Percentiles rank a stretch among this genome's conserved stretches.
These are phyloP conservation scores for Glycine soja DNA, from an alignment of 306 rosid species.

Conservation along the genomic window DNA sequence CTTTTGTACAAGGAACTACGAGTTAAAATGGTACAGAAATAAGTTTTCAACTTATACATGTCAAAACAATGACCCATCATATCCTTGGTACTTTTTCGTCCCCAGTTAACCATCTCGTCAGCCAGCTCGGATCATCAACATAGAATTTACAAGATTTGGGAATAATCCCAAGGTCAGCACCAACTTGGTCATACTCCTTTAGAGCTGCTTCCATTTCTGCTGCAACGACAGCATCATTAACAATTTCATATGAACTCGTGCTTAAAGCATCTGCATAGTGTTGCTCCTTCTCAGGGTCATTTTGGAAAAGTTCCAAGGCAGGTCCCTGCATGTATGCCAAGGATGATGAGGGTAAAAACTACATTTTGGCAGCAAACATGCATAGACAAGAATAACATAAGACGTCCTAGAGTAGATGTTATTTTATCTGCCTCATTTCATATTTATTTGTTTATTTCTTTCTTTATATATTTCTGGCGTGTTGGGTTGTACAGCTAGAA, in stretches of 20 bases:
- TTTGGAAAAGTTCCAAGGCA: conserved; percentile 68
- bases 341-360: not conserved
- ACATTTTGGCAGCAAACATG: not conserved
- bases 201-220: conserved; percentile 88
- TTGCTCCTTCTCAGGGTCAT: conserved; percentile 73
- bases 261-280: conserved; percentile 73
- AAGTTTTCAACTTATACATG: conserved; percentile 27
- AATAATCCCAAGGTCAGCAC: conserved; percentile 82
- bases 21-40: conserved; percentile 32
- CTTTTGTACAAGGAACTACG: conserved; percentile 32
- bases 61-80: conserved; percentile 43
- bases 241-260: conserved; percentile 61
- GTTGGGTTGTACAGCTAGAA: not conserved
- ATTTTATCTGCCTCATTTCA: not conserved
- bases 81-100: conserved; percentile 71
- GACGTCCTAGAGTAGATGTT: not conserved
- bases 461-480: not conserved
- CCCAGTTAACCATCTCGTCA: conserved; percentile 86
- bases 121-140: conserved; percentile 89
- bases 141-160: conserved; percentile 72
- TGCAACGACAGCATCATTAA: conserved; percentile 60
- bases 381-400: conserved; percentile 14
- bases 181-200: conserved; percentile 76
- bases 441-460: not conserved
- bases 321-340: conserved; percentile 66